These are phyloP conservation scores for Myrica gale DNA, from an alignment of 306 rosid genomes.

Conservation along the genomic window DNA sequence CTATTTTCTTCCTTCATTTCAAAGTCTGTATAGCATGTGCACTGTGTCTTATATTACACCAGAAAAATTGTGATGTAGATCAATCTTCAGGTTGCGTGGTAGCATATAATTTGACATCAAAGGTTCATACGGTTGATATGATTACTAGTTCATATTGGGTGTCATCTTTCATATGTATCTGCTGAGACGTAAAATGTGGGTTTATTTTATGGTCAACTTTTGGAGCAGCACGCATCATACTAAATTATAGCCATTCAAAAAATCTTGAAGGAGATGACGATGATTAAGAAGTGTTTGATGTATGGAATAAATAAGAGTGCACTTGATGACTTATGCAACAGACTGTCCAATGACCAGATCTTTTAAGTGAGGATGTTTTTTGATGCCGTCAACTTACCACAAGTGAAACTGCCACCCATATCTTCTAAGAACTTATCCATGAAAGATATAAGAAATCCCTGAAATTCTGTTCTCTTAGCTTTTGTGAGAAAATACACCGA, in stretches of 20 bases:
- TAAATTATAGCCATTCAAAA: not conserved
- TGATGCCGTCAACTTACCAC: not conserved
- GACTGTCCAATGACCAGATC: not conserved
- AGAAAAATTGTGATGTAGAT: not conserved
- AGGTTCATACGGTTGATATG: not conserved
- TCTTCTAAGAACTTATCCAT: not conserved
- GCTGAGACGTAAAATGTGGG: not conserved
- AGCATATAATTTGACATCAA: no score
- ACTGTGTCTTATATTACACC: not conserved
- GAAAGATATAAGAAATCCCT: not conserved
- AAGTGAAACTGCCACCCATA: not conserved
- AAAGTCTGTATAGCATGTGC: not conserved
- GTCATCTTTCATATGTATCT: not conserved
- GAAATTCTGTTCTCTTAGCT: not conserved
- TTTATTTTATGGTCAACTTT: not conserved
- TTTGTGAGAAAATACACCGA: not conserved
- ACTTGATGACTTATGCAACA: no score
- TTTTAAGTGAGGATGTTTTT: not conserved
- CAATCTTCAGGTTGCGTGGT: no score
- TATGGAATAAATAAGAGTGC: no score
- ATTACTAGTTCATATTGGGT: not conserved
- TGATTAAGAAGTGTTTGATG: not conserved
- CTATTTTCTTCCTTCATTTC: conserved; percentile 12
- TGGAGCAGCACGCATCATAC: not conserved
- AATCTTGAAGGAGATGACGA: no score